These are phyloP conservation scores for Ophiostoma sp. DNA, from an alignment of 2,329 filamentous ascomycete genomes.

Conservation along the genomic window DNA sequence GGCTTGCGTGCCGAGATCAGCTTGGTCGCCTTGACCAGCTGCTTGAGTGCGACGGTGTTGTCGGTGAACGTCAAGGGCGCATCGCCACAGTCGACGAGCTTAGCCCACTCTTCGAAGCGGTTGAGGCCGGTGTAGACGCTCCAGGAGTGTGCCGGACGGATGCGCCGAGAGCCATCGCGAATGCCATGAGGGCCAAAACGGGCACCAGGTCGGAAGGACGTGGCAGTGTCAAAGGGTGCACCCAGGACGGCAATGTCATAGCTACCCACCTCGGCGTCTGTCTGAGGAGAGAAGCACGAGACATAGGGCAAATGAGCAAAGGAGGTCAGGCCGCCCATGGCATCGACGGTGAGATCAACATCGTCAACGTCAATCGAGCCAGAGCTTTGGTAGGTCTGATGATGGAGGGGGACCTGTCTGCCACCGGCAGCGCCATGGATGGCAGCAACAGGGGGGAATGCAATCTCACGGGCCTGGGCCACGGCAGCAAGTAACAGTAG, in stretches of 20 bases:
- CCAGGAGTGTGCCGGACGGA: conserved; percentile 26
- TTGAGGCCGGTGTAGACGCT: conserved; percentile 43
- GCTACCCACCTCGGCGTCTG: conserved; percentile 44
- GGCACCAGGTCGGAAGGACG: conserved; percentile 29
- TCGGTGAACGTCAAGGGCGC: conserved; percentile 72
- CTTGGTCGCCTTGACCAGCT: conserved; percentile 61
- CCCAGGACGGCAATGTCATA: conserved; percentile 56
- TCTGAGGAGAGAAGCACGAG: conserved; percentile 44
- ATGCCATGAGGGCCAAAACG: conserved; percentile 31
- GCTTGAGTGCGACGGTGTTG: conserved; percentile 65
- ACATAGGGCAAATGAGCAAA: conserved; percentile 58
- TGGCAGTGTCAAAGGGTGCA: conserved; percentile 45
- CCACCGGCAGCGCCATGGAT: conserved; percentile 15
- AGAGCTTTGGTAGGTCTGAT: conserved; percentile 21
- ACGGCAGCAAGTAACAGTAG: conserved; percentile 16
- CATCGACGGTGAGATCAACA: conserved; percentile 38
- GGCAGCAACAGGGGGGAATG: conserved; percentile 24
- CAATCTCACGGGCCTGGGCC: conserved; percentile 23
- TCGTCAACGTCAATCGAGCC: conserved; percentile 27
- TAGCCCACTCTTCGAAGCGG: conserved; percentile 66
- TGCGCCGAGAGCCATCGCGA: conserved; percentile 29
- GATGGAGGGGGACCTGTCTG: background rate
- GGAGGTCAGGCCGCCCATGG: conserved; percentile 54
- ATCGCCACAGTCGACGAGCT: conserved; percentile 72
- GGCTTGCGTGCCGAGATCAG: conserved; percentile 30